phyloP scores from a whole-genome alignment of 345 rosid species.

The Brassica juncea region DNA sequence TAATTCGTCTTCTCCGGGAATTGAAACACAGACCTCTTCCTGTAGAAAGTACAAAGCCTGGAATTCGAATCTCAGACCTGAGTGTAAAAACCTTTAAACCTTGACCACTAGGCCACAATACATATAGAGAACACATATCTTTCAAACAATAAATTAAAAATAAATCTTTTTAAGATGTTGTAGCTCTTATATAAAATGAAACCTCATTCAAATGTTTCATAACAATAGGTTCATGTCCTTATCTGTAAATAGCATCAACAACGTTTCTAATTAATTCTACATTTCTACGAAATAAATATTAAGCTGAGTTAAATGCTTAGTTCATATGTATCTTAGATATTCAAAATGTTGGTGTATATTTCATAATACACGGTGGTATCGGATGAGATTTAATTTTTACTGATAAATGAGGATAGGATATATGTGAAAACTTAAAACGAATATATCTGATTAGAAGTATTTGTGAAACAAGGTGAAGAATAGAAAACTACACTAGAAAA shows the following conservation, averaged over 20 bases:
- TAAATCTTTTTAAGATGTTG: not conserved
- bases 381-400: not conserved
- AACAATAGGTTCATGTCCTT: not conserved
- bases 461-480: not conserved
- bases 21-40: too few species aligned
- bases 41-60: too few species aligned
- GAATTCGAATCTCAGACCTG: too few species aligned
- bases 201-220: not conserved
- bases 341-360: not conserved
- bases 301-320: not conserved
- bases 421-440: not conserved
- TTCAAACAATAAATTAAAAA: not conserved
- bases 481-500: not conserved
- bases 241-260: not conserved
- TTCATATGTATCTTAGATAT: slow-evolving; percentile 1
- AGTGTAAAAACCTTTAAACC: too few species aligned
- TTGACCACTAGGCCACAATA: too few species aligned
- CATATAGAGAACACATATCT: not conserved
- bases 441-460: not conserved
- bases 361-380: not conserved
- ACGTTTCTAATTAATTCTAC: not conserved
- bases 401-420: not conserved
- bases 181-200: not conserved
- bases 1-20: too few species aligned
- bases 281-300: not conserved